A percentile compares a stretch with the other conserved stretches of the same genome.
Conservation (phyloP, 2,329 filamentous ascomycete genomes). For the Didymella glomerata region DNA sequence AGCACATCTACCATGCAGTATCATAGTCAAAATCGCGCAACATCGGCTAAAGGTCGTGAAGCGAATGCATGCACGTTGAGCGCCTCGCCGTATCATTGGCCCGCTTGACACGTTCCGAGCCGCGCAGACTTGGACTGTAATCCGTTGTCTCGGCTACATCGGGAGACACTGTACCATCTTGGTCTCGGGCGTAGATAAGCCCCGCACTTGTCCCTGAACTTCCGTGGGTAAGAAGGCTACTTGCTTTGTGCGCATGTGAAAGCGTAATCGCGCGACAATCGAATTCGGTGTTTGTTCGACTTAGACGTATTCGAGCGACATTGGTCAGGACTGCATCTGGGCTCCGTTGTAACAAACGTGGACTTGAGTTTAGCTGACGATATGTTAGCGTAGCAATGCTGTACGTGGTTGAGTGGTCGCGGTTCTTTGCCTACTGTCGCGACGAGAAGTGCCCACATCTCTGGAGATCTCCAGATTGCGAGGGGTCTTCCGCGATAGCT, state of each 20-base stretch:
- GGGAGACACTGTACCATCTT: constrained; percentile 2
- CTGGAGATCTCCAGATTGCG: too few relatives aligned
- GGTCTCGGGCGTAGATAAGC: background rate
- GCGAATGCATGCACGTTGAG: constrained; percentile 2
- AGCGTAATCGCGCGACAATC: background rate
- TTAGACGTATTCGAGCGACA: background rate
- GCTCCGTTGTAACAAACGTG: background rate
- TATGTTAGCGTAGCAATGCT: background rate
- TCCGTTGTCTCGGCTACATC: constrained; percentile 1
- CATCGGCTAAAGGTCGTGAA: background rate
- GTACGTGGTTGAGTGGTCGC: background rate
- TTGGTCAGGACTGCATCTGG: background rate
- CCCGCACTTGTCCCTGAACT: constrained; percentile 10
- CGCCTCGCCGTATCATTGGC: background rate
- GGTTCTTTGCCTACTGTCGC: background rate
- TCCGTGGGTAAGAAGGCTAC: background rate
- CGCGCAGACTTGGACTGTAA: constrained; percentile 1
- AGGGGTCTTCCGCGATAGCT: too few relatives aligned
- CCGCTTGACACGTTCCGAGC: constrained; percentile 1
- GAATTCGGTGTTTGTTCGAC: background rate
- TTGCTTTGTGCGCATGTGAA: background rate
- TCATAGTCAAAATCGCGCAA: background rate
- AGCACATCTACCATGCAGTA: background rate
- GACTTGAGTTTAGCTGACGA: background rate
- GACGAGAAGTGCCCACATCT: too few relatives aligned